Conservation (phyloP, 2,329 filamentous ascomycete species). For the Nemania sp. region DNA sequence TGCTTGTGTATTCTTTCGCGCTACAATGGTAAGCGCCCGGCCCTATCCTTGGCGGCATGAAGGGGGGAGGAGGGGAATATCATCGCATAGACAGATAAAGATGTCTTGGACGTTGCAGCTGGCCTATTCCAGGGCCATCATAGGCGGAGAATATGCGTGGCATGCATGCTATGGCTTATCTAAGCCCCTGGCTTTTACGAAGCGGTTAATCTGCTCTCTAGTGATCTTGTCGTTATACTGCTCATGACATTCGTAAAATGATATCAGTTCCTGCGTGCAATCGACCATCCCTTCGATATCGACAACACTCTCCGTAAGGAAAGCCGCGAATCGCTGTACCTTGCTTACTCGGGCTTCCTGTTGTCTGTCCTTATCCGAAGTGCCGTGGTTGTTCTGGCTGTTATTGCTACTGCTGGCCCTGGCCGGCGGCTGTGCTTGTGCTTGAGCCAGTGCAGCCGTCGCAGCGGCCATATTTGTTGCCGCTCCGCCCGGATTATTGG, state of each 20-base stretch:
- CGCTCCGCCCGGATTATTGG: conserved; percentile 45
- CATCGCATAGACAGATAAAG: background rate
- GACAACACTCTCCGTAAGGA: conserved; percentile 84
- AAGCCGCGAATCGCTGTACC: conserved; percentile 69
- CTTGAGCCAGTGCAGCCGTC: conserved; percentile 53
- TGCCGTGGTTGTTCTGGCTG: conserved; percentile 36
- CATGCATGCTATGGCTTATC: conserved; percentile 47
- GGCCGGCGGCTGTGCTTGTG: conserved; percentile 44
- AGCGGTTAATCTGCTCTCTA: conserved; percentile 61
- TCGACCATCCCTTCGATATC: conserved; percentile 86
- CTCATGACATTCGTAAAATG: conserved; percentile 76
- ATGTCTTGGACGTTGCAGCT: background rate
- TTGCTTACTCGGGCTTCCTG: conserved; percentile 64
- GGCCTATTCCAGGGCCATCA: background rate
- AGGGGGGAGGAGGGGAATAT: background rate
- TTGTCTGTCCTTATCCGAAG: conserved; percentile 50
- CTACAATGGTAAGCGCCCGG: no score
- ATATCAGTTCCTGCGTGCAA: conserved; percentile 88
- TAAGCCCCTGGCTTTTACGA: conserved; percentile 61
- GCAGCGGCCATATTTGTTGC: conserved; percentile 55
- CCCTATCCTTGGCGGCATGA: no score
- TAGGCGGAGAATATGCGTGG: background rate
- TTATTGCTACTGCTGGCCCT: conserved; percentile 25
- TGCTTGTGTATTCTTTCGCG: no score
- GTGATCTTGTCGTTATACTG: conserved; percentile 65